A percentile compares a stretch with the other conserved stretches of the same genome.
phyloP scores from a whole-genome alignment of 768 basidiomycete species.

The Pisolithus tinctorius region DNA sequence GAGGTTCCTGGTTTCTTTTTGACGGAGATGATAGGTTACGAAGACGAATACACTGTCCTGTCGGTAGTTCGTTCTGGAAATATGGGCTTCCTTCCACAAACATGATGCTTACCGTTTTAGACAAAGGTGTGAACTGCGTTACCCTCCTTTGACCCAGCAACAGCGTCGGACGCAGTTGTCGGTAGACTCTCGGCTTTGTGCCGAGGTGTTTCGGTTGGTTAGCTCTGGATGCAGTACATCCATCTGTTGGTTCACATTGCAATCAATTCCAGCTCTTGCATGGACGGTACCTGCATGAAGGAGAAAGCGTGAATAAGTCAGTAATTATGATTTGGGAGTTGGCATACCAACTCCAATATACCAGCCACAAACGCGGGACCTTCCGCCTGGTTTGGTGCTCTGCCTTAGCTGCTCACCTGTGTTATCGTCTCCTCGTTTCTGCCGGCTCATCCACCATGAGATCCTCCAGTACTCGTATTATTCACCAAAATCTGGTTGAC shows the following conservation, averaged over 20 bases:
- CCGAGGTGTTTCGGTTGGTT: too few species aligned
- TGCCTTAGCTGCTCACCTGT: background rate
- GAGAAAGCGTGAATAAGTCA: too few species aligned
- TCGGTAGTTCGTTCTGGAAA: constrained; percentile 41
- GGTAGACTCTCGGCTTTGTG: background rate
- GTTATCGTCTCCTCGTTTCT: background rate
- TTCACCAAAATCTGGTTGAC: constrained; percentile 23
- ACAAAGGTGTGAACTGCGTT: constrained; percentile 61
- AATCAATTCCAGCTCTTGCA: too few species aligned
- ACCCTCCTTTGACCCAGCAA: constrained; percentile 27
- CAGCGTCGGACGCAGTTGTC: constrained; percentile 15
- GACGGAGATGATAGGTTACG: constrained; percentile 53
- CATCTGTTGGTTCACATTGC: too few species aligned
- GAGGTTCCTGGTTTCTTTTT: constrained; percentile 43
- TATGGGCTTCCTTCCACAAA: constrained; percentile 3
- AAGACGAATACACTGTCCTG: constrained; percentile 64
- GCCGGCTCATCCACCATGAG: constrained; percentile 4
- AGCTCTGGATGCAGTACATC: too few species aligned
- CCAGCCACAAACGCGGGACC: too few species aligned
- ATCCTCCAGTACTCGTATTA: constrained; percentile 8
- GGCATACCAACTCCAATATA: too few species aligned
- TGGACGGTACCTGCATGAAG: too few species aligned
- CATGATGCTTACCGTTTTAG: constrained; percentile 74
- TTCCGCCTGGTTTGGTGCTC: too few species aligned
- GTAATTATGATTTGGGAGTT: too few species aligned